Percentiles rank a stretch among this genome's conserved stretches.
phyloP scores from a whole-genome alignment of 257 asterid species.

The Haberlea rhodopensis region DNA sequence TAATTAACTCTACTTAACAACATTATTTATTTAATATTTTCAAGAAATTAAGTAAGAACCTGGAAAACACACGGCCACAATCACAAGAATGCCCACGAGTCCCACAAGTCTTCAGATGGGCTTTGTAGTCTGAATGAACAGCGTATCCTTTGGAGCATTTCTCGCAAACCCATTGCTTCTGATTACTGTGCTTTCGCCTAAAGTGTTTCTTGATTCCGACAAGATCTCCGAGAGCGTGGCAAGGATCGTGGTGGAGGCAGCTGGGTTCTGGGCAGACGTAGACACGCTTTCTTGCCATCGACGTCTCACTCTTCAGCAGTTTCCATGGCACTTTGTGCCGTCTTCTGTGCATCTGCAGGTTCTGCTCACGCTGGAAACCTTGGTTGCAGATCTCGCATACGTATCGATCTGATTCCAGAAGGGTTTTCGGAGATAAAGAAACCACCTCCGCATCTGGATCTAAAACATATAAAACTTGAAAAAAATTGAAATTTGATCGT shows the following conservation, averaged over 20 bases:
- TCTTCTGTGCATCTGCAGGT: constrained; percentile 58
- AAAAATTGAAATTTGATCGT: neutral
- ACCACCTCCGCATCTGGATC: constrained; percentile 67
- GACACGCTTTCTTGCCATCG: constrained; percentile 50
- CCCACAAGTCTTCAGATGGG: constrained; percentile 74
- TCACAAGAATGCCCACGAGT: constrained; percentile 73
- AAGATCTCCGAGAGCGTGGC: constrained; percentile 75
- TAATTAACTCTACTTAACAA: too few relatives aligned
- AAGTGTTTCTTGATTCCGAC: constrained; percentile 71
- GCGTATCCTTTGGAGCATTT: constrained; percentile 70
- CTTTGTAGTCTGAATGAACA: constrained; percentile 67
- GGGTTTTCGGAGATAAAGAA: constrained; percentile 45
- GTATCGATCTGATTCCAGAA: constrained; percentile 53
- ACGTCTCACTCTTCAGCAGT: constrained; percentile 49
- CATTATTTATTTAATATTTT: too few relatives aligned
- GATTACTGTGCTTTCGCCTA: constrained; percentile 62
- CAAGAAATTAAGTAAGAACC: too few relatives aligned
- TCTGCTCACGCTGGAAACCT: constrained; percentile 60
- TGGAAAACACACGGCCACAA: constrained; percentile 71
- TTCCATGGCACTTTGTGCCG: constrained; percentile 63
- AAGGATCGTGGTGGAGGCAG: constrained; percentile 73
- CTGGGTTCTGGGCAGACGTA: constrained; percentile 73
- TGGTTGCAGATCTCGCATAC: constrained; percentile 62
- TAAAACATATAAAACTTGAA: constrained; percentile 23
- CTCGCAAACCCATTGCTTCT: constrained; percentile 65